These are phyloP conservation scores for Dothistroma pini DNA, from an alignment of 2,329 filamentous ascomycete species.

Conservation along the genomic window DNA sequence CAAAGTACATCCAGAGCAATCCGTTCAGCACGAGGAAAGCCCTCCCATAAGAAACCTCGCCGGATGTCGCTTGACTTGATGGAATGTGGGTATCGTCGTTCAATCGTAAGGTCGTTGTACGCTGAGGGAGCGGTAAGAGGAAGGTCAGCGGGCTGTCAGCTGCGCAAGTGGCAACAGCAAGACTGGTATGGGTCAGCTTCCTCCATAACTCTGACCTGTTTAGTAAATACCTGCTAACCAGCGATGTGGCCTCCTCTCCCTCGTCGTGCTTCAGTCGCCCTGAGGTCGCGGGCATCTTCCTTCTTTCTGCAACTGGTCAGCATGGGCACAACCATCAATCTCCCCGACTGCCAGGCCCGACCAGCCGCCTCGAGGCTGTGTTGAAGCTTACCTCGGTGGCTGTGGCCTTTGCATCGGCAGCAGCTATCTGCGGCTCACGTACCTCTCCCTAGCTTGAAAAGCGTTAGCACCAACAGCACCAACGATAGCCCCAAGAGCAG, in stretches of 20 bases:
- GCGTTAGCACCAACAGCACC: conserved; percentile 31
- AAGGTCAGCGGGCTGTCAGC: neutral
- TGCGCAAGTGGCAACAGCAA: neutral
- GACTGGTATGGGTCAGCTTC: neutral
- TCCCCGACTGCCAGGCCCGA: conserved; percentile 2
- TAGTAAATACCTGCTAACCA: conserved; percentile 20
- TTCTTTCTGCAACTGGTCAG: conserved; percentile 17
- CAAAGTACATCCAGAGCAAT: neutral
- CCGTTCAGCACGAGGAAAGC: neutral
- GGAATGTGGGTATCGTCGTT: conserved; percentile 1
- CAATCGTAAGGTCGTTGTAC: neutral
- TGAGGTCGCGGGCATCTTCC: conserved; percentile 10
- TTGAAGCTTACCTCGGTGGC: conserved; percentile 22
- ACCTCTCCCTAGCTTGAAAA: conserved; percentile 32
- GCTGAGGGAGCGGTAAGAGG: neutral
- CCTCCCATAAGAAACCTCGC: neutral
- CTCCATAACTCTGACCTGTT: neutral
- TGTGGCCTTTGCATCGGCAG: conserved; percentile 16
- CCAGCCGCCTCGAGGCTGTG: conserved; percentile 9
- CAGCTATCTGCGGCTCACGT: conserved; percentile 14
- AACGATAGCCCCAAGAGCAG: conserved; percentile 27
- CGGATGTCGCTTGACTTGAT: neutral
- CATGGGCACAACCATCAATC: neutral
- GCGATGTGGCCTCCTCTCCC: conserved; percentile 20
- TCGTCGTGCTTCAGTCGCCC: conserved; percentile 5